Evolutionary conservation across 768 basidiomycete genomes (phyloP), one percentile per base, ranked within the genome.

Genomic region (Hygrocybe coccinea): DNA sequence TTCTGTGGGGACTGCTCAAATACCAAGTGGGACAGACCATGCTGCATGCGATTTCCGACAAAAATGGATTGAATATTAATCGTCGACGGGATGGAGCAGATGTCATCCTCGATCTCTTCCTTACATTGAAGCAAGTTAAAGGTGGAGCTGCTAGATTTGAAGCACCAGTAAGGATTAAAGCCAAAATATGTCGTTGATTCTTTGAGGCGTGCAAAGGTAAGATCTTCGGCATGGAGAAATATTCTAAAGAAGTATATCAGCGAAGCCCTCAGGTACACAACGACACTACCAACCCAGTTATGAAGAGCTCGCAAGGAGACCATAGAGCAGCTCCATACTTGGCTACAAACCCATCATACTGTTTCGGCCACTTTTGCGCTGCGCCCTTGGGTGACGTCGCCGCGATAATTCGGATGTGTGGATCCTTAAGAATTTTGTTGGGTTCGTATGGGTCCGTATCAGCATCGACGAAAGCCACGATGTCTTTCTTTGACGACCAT

Each of bases 161-260:
- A 50, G 24, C 25, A 50, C 34, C 49, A n/a, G 24, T 24, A 24
- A 22, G 49, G 49, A 22, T 50, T 50, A n/a, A 15, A 15, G 49
- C 49, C 49, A 33, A 50, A 36, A n/a, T 50, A 50, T 50, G 35
- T 5, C n/a, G 21, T 33, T 29, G 49, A 50, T 37, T 50, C 49
- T 22, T 14, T 50, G 25, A 50, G 12, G 49, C 49, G 49, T 36
- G 24, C 49, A 25, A 5, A 33, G 29, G 49, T 50, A 25, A 50
- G 25, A 50, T 50, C 49, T 15, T 9, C n/a, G 12, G 49, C 4
- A 50, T 33, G 2, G 34, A 50, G 24, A 22, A 50, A 50, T 50
- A 22, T 36, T 5, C 49, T 50, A 36, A 36, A 36, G 29, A 29
- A 14, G 29, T 17, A 34, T n/a, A 33, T 50, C 49, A 50, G 22